These are phyloP conservation scores for Teratosphaeria gauchensis DNA, from an alignment of 2,329 filamentous ascomycete genomes.

Conservation along the genomic window DNA sequence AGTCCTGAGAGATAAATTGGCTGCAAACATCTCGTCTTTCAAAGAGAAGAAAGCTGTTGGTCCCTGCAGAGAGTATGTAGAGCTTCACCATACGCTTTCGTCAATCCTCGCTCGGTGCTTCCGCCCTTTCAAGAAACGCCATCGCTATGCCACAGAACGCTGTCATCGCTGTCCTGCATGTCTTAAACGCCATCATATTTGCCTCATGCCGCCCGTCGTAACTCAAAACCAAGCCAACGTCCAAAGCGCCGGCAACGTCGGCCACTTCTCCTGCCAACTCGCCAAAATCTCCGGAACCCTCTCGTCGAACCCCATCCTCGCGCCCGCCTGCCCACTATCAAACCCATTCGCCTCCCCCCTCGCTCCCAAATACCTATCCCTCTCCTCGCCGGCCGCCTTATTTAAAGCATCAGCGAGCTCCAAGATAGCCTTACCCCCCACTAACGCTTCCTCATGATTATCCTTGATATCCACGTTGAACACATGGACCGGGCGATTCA, in stretches of 20 bases:
- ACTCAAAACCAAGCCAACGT: constrained; percentile 83
- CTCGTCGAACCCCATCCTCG: constrained; percentile 76
- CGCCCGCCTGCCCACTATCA: constrained; percentile 59
- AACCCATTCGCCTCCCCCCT: constrained; percentile 46
- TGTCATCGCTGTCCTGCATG: no score
- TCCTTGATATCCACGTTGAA: constrained; percentile 98
- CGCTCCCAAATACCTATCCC: constrained; percentile 62
- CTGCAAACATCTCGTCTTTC: no score
- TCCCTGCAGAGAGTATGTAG: no score
- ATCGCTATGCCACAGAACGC: background rate
- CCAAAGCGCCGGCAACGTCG: constrained; percentile 83
- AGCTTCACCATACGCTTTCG: no score
- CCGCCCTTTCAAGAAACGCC: background rate
- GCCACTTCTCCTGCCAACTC: constrained; percentile 92
- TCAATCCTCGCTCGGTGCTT: background rate
- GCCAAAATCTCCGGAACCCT: constrained; percentile 84
- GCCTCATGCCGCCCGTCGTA: no score
- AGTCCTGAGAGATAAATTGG: no score
- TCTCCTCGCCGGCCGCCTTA: constrained; percentile 66
- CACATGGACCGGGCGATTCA: constrained; percentile 91
- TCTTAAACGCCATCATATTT: no score
- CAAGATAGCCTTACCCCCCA: constrained; percentile 83
- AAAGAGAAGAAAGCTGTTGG: no score
- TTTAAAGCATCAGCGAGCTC: constrained; percentile 84
- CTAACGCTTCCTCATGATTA: constrained; percentile 90